Base-by-base conservation (phyloP, 768 basidiomycete genomes). In the Russula compacta region DNA sequence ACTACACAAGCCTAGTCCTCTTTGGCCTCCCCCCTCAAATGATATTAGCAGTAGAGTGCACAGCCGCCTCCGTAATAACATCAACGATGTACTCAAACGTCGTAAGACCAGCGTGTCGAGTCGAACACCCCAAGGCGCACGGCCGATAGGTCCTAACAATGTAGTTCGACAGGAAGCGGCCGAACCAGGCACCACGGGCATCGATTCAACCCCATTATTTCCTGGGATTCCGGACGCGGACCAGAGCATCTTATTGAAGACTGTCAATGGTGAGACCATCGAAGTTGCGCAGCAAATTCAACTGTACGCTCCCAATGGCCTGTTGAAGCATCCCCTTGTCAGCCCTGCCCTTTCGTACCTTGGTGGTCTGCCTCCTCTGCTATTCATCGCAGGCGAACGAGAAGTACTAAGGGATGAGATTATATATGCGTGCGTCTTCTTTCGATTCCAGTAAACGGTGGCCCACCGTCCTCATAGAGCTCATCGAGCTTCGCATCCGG, bases 321-420 rank as follows among this genome's bases (percentile, higher is more conserved):
- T 91, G 63, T 67, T 95, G 2, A 74, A 68, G 3, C 91, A 95
- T 69, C 94, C 94, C 2, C 79, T 93, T 51, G 82, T 98, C 43
- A 94, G 90, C 65, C 87, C 93, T 0, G 83, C 80, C 8, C 70
- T 89, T 64, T 82, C 83, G 0, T 94, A 92, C 72, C 79, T 99
- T 11, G 97, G 95, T 6, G 95, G 95, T 2, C 73, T 99, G 0
- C 92, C 92, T 2, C 97, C 97, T 12, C 69, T 98, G 49, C 73
- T 92, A 29, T 74, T 99, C 65, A 84, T 94, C 64, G 88, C 85
- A 1, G 85, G 95, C 43, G 89, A 97, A 58, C 89, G 87, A 67
- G 95, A 98, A 74, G 92, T 95, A 0, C 73, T 98, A 46, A 78
- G 94, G 56, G 95, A 98, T 69, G 95, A 98, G 72, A 84, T 92